phyloP scores from a whole-genome alignment of 371 early-diverging fungal genomes.

The Mucor indicus region DNA sequence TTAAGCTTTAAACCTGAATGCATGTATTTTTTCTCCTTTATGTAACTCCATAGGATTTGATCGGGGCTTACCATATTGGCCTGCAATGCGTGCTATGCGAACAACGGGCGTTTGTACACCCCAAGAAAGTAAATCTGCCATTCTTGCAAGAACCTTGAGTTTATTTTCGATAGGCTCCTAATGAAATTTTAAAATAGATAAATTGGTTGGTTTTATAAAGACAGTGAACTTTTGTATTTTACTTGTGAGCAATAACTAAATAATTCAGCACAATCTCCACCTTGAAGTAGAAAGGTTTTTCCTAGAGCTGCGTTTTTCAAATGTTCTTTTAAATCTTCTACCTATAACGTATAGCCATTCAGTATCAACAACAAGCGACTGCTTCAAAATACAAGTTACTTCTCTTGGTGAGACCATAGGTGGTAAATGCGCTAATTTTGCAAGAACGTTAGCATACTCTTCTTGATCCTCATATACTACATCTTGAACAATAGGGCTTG shows the following conservation, averaged over 20 bases:
- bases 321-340: conserved; percentile 78
- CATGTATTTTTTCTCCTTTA: conserved; percentile 77
- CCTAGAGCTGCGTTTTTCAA: conserved; percentile 87
- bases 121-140: conserved; percentile 93
- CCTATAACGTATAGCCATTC: too few relatives aligned
- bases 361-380: not conserved
- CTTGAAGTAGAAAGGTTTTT: conserved; percentile 92
- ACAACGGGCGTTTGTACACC: conserved; percentile 91
- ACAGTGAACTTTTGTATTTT: conserved; percentile 1
- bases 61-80: conserved; percentile 96
- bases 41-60: conserved; percentile 87
- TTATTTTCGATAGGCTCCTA: conserved; percentile 89
- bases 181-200: not conserved
- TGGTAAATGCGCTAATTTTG: conserved; percentile 79
- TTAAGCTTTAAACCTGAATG: too few relatives aligned
- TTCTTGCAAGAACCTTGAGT: conserved; percentile 93
- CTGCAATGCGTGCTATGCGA: conserved; percentile 96
- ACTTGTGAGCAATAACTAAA: conserved; percentile 94
- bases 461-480: conserved; percentile 82
- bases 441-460: conserved; percentile 66
- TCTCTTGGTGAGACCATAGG: conserved; percentile 91
- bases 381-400: conserved; percentile 43
- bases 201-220: not conserved
- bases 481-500: conserved; percentile 87
- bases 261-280: conserved; percentile 97